phyloP scores from a whole-genome alignment of 2,329 filamentous ascomycete genomes.

The Penicillium sp. region DNA sequence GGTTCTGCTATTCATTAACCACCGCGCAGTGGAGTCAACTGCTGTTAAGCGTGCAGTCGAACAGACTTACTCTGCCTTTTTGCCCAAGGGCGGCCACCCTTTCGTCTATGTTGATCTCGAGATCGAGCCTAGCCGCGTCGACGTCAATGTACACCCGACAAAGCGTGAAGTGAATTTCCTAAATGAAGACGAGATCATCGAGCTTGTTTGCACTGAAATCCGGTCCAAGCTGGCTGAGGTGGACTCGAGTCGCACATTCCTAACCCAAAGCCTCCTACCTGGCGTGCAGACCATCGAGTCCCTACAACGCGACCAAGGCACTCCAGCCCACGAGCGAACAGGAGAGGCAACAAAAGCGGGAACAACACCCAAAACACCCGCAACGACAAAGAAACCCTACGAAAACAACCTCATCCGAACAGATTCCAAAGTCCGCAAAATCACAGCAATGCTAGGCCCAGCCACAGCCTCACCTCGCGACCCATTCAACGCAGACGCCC shows the following conservation, averaged over 20 bases:
- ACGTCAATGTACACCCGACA: constrained; percentile 97
- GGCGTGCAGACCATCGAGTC: constrained; percentile 55
- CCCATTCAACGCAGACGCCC: constrained; percentile 27
- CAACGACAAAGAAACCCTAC: constrained; percentile 57
- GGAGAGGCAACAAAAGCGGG: constrained; percentile 35
- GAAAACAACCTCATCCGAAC: constrained; percentile 90
- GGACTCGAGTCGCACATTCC: constrained; percentile 89
- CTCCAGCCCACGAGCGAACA: constrained; percentile 29
- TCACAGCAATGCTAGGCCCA: constrained; percentile 89
- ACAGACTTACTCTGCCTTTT: constrained; percentile 80
- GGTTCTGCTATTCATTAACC: constrained; percentile 91
- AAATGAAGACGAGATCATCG: constrained; percentile 94
- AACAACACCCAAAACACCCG: constrained; percentile 39
- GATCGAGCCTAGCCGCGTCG: constrained; percentile 86
- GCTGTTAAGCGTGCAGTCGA: constrained; percentile 87
- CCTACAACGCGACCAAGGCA: constrained; percentile 25
- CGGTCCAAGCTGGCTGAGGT: constrained; percentile 76
- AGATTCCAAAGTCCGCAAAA: constrained; percentile 85
- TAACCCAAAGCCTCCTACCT: constrained; percentile 86
- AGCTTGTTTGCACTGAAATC: constrained; percentile 78
- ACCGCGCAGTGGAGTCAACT: constrained; percentile 86
- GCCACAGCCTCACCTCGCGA: constrained; percentile 27
- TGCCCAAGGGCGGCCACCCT: constrained; percentile 91
- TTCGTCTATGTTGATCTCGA: constrained; percentile 91
- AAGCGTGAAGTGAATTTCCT: constrained; percentile 97